Conservation (phyloP, 768 basidiomycete genomes). For the Brasilioporus rufonigricans region DNA sequence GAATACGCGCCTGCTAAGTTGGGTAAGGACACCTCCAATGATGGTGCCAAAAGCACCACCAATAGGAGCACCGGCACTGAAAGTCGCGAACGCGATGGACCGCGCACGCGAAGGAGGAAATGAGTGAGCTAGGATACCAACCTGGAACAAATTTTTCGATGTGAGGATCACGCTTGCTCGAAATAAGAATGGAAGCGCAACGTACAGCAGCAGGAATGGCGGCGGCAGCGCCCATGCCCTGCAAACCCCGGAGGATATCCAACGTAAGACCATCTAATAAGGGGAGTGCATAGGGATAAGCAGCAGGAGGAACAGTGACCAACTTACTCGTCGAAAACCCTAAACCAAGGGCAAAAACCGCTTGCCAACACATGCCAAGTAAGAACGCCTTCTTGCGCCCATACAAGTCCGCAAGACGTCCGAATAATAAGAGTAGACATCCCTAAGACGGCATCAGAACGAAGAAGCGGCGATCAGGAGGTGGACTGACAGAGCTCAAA, state of each 20-base stretch:
- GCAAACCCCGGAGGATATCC: conserved; percentile 69
- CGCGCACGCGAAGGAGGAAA: conserved; percentile 71
- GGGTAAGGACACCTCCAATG: conserved; percentile 68
- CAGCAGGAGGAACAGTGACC: neutral
- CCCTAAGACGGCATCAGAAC: conserved; percentile 44
- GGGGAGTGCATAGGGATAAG: neutral
- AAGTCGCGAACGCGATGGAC: conserved; percentile 77
- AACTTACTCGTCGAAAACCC: conserved; percentile 55
- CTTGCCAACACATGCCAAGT: conserved; percentile 52
- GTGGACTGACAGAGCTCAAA: conserved; percentile 52
- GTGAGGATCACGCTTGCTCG: neutral
- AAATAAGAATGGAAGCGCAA: conserved; percentile 1
- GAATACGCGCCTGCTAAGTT: conserved; percentile 39
- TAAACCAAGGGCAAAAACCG: conserved; percentile 59
- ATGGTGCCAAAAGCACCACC: conserved; percentile 71
- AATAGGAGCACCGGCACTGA: conserved; percentile 80
- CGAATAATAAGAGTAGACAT: conserved; percentile 73
- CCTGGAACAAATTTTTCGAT: conserved; percentile 31
- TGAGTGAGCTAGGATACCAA: conserved; percentile 78
- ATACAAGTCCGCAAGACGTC: conserved; percentile 76
- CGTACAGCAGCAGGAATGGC: conserved; percentile 69
- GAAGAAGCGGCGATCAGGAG: neutral
- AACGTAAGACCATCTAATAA: conserved; percentile 54
- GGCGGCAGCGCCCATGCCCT: conserved; percentile 77
- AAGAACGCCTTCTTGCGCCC: conserved; percentile 72